Conservation (phyloP, 2,329 filamentous ascomycete genomes). For the Epichloe typhina region DNA sequence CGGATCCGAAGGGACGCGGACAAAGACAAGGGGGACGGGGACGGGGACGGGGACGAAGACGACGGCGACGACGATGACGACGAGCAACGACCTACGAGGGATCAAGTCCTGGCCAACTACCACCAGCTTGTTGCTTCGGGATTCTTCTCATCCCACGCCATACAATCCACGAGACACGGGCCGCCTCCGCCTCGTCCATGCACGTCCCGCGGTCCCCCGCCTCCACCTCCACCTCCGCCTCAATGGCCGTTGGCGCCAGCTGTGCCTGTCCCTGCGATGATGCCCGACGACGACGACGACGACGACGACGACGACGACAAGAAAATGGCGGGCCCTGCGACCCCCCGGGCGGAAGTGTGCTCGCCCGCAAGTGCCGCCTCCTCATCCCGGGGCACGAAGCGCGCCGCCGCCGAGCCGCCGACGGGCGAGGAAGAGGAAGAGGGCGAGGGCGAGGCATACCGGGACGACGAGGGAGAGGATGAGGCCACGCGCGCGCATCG, state of each 20-base stretch:
- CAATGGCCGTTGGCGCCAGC: constrained; percentile 15
- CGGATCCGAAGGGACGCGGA: constrained; percentile 17
- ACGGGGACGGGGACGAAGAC: constrained; percentile 2
- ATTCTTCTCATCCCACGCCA: constrained; percentile 46
- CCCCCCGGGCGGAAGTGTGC: constrained; percentile 9
- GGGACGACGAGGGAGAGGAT: constrained; percentile 9
- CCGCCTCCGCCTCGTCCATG: not conserved
- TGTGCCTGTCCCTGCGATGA: not conserved
- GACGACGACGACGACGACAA: too few relatives aligned
- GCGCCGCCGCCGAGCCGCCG: constrained; percentile 25
- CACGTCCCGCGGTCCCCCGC: not conserved
- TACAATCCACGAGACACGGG: constrained; percentile 35
- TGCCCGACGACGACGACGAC: too few relatives aligned
- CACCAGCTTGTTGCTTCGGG: constrained; percentile 42
- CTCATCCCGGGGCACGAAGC: constrained; percentile 37
- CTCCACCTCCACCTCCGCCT: constrained; percentile 7
- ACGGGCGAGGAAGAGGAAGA: constrained; percentile 8
- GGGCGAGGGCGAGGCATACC: constrained; percentile 4
- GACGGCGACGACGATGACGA: constrained; percentile 4
- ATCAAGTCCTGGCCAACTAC: constrained; percentile 44
- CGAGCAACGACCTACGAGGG: constrained; percentile 23
- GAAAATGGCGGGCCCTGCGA: too few relatives aligned
- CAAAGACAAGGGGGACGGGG: constrained; percentile 7
- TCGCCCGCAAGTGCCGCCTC: constrained; percentile 21
- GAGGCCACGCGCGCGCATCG: constrained; percentile 10